phyloP scores from a whole-genome alignment of 1,139 yeast species.

The Blastobotrys petasosporus region DNA sequence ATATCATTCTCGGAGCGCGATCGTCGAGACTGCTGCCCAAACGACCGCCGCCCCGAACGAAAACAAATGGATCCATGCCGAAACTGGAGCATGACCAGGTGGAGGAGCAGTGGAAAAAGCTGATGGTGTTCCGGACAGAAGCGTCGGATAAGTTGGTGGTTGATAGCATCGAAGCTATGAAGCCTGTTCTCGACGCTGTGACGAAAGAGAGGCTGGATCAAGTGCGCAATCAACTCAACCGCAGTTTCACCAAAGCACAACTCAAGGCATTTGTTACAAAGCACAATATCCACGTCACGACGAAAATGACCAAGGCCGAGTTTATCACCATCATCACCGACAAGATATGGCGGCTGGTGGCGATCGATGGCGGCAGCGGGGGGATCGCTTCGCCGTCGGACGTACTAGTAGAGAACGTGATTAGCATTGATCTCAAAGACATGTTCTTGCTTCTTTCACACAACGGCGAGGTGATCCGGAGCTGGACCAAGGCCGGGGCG shows the following conservation, averaged over 20 bases:
- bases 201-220: constrained; percentile 32
- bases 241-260: constrained; percentile 32
- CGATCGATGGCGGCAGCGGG: constrained; percentile 32
- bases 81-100: constrained; percentile 13
- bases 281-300: not conserved
- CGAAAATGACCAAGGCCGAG: not conserved
- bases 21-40: constrained; percentile 25
- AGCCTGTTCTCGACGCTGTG: constrained; percentile 28
- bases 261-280: constrained; percentile 24
- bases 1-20: constrained; percentile 27
- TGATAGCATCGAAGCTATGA: constrained; percentile 31
- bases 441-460: constrained; percentile 46
- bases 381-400: constrained; percentile 36
- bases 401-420: constrained; percentile 36
- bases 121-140: constrained; percentile 33
- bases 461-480: constrained; percentile 43
- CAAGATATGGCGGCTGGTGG: constrained; percentile 40
- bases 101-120: constrained; percentile 27
- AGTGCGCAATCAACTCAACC: constrained; percentile 27
- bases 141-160: constrained; percentile 28
- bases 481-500: constrained; percentile 53
- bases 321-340: constrained; percentile 30
- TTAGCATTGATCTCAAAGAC: constrained; percentile 41
- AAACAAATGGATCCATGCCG: not conserved
- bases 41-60: constrained; percentile 15